These are phyloP conservation scores for Thelonectria rubi DNA, from an alignment of 2,329 filamentous ascomycete genomes.

Conservation along the genomic window DNA sequence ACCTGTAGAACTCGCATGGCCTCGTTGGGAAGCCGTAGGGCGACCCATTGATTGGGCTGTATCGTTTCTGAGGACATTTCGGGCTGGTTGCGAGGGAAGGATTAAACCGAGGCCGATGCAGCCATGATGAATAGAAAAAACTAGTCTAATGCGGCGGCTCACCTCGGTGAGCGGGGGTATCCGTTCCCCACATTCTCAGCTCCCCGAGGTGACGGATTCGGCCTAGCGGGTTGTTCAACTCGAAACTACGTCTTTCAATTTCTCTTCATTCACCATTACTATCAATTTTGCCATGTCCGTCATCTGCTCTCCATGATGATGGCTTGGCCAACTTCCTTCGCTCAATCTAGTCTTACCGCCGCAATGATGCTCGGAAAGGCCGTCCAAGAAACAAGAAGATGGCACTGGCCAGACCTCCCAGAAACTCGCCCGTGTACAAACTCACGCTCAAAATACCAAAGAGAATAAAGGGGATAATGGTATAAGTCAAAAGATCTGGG, in stretches of 20 bases:
- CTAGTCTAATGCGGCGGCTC: slow-evolving; percentile 33
- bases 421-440: slow-evolving; percentile 33
- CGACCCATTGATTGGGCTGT: slow-evolving; percentile 68
- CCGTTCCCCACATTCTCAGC: slow-evolving; percentile 21
- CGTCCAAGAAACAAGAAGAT: slow-evolving; percentile 11
- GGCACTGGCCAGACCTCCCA: slow-evolving; percentile 21
- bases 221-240: background rate
- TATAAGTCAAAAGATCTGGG: slow-evolving; percentile 49
- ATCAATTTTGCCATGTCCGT: no score
- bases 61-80: slow-evolving; percentile 47
- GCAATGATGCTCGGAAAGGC: background rate
- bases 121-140: slow-evolving; percentile 38
- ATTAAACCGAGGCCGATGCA: slow-evolving; percentile 24
- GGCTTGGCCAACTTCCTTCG: no score
- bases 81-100: slow-evolving; percentile 24
- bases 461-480: slow-evolving; percentile 48
- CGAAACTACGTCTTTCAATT: background rate
- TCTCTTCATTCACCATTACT: background rate
- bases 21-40: slow-evolving; percentile 67
- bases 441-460: slow-evolving; percentile 47
- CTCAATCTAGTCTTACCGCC: background rate
- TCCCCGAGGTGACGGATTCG: slow-evolving; percentile 27
- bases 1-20: slow-evolving; percentile 66
- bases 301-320: no score
- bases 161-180: slow-evolving; percentile 47